A percentile compares a stretch with the other conserved stretches of the same genome.
Evolutionary conservation across 139 green algal species (phyloP).

Genomic region (Ostreobium quekettii): DNA sequence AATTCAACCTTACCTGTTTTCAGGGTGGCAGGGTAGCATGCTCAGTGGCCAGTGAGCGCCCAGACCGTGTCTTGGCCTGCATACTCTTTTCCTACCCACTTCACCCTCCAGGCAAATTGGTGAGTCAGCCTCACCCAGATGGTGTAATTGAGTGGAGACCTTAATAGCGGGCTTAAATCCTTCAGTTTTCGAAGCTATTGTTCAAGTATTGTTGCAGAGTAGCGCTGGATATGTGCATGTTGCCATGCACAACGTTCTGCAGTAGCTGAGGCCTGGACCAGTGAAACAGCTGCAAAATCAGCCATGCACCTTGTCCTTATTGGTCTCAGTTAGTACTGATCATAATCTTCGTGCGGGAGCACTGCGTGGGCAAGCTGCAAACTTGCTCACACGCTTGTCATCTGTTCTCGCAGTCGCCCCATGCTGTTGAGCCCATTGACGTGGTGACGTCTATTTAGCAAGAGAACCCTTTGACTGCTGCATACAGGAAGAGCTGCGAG

Average conservation of each 20-base stretch:
- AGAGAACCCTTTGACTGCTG: not conserved
- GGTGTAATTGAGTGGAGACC: no score
- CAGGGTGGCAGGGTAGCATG: conserved; percentile 1
- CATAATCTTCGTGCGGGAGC: no score
- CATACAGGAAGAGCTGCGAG: conserved; percentile 27
- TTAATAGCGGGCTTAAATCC: no score
- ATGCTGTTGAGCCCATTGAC: not conserved
- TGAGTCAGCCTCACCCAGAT: conserved; percentile 8
- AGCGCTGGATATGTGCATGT: not conserved
- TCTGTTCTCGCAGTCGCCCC: no score
- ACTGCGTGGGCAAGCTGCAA: no score
- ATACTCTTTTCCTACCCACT: conserved; percentile 47
- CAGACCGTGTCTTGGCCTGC: conserved; percentile 2
- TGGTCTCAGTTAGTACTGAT: no score
- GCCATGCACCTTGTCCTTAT: not conserved
- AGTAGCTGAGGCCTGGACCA: not conserved
- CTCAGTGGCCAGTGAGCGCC: not conserved
- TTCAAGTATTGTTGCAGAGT: not conserved
- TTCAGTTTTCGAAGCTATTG: not conserved
- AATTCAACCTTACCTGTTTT: conserved; percentile 2
- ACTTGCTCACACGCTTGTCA: no score
- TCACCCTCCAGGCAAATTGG: conserved; percentile 36
- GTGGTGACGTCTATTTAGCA: not conserved
- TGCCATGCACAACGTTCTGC: not conserved
- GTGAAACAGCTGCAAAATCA: not conserved